Conservation (phyloP, 805 yeast species). For the Kuraishia cidri region DNA sequence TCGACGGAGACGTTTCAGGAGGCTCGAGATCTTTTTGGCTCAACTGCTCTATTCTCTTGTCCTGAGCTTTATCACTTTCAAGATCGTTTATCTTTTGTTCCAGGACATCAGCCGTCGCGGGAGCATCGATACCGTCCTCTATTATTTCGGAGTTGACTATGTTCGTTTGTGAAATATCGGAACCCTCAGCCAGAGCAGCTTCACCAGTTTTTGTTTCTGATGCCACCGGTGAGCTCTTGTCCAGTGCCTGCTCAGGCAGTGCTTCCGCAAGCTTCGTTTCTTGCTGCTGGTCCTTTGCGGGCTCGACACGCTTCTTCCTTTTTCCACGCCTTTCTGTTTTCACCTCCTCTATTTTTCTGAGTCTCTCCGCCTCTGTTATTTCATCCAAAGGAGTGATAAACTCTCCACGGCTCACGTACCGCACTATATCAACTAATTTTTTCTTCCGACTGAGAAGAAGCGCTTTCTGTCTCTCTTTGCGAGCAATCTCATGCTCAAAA, state of each 20-base stretch:
- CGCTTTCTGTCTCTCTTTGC: slow-evolving; percentile 71
- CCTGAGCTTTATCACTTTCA: too few species aligned
- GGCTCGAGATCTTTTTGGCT: too few species aligned
- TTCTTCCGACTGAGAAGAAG: slow-evolving; percentile 57
- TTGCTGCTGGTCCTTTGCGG: too few species aligned
- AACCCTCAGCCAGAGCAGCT: too few species aligned
- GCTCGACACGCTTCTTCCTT: slow-evolving; percentile 16
- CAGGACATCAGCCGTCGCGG: not conserved
- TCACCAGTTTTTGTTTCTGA: too few species aligned
- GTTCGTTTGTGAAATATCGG: too few species aligned
- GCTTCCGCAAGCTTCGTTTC: too few species aligned
- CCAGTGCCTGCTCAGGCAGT: too few species aligned
- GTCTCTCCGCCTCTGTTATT: slow-evolving; percentile 34
- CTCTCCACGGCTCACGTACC: slow-evolving; percentile 38
- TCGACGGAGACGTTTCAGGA: too few species aligned
- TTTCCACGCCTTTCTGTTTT: slow-evolving; percentile 29
- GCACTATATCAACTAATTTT: slow-evolving; percentile 49
- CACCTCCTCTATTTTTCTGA: slow-evolving; percentile 9
- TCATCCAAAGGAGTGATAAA: slow-evolving; percentile 60
- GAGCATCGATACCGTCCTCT: not conserved
- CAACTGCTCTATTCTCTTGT: too few species aligned
- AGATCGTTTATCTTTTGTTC: slow-evolving; percentile 10
- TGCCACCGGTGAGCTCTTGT: too few species aligned
- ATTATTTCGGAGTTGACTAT: not conserved
- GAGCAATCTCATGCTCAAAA: slow-evolving; percentile 75